Percentiles rank a stretch among this genome's conserved stretches.
These are phyloP conservation scores for Peronosclerospora sorghi DNA, from an alignment of 352 stramenopile species.

Conservation along the genomic window DNA sequence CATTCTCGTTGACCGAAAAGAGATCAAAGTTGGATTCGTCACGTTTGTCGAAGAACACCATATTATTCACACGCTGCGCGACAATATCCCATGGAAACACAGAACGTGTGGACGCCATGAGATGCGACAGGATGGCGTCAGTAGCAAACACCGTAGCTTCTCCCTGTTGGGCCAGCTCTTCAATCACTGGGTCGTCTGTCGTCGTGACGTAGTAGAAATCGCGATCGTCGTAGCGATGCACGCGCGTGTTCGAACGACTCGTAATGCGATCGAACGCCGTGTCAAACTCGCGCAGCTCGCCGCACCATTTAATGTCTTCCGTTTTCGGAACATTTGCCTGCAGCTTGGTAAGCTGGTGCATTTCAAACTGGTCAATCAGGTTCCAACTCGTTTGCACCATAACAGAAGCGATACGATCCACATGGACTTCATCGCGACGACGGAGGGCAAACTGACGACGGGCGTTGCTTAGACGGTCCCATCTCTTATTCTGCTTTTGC, in stretches of 20 bases:
- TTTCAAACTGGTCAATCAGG: conserved; percentile 94
- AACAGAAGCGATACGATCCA: conserved; percentile 83
- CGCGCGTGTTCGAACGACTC: conserved; percentile 65
- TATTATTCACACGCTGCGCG: conserved; percentile 86
- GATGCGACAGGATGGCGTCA: conserved; percentile 93
- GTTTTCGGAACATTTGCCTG: conserved; percentile 79
- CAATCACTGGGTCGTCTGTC: conserved; percentile 93
- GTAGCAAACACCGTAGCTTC: conserved; percentile 93
- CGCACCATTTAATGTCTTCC: conserved; percentile 91
- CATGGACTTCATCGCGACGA: conserved; percentile 57
- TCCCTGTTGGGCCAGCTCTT: conserved; percentile 86
- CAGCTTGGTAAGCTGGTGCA: conserved; percentile 91
- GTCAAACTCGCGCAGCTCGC: conserved; percentile 92
- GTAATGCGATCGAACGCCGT: conserved; percentile 90
- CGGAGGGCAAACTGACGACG: conserved; percentile 55
- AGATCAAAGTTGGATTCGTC: conserved; percentile 92
- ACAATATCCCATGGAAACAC: conserved; percentile 98
- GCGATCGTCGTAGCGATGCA: conserved; percentile 80
- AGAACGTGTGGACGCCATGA: conserved; percentile 93
- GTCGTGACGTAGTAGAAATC: conserved; percentile 96
- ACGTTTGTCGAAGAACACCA: conserved; percentile 96
- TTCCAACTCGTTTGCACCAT: conserved; percentile 88
- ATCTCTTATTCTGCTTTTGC: conserved; percentile 83
- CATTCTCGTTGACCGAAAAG: conserved; percentile 92
- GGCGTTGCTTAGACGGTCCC: conserved; percentile 67